phyloP scores from a whole-genome alignment of 805 yeast species.

The Starmera quercuum region DNA sequence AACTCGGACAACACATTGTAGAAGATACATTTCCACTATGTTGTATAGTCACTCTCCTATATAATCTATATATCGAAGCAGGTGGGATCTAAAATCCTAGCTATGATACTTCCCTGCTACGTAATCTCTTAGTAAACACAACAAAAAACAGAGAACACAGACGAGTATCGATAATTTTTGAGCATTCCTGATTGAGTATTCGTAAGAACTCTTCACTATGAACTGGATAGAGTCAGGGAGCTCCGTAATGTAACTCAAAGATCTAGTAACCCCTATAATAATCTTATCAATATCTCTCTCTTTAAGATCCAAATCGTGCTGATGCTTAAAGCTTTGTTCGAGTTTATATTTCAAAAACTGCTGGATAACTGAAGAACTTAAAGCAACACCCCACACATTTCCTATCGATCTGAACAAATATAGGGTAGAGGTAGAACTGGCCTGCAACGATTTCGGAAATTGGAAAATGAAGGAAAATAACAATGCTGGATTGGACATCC shows the following conservation, averaged over 20 bases:
- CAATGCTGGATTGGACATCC: slow-evolving; percentile 54
- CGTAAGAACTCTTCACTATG: slow-evolving; percentile 6
- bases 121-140: slow-evolving; percentile 5
- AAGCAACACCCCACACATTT: slow-evolving; percentile 53
- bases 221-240: slow-evolving; percentile 6
- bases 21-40: too few species aligned
- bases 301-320: background rate
- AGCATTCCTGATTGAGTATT: slow-evolving; percentile 10
- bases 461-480: slow-evolving; percentile 61
- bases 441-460: slow-evolving; percentile 54
- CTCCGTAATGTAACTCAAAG: slow-evolving; percentile 10
- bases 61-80: too few species aligned
- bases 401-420: slow-evolving; percentile 60
- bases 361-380: slow-evolving; percentile 18
- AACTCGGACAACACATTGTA: too few species aligned
- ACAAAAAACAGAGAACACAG: slow-evolving; percentile 4
- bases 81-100: too few species aligned
- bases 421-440: slow-evolving; percentile 55
- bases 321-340: slow-evolving; percentile 5
- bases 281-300: slow-evolving; percentile 5
- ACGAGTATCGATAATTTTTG: slow-evolving; percentile 5
- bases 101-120: background rate
- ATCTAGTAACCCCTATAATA: slow-evolving; percentile 7
- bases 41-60: too few species aligned
- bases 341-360: slow-evolving; percentile 4